A percentile compares a stretch with the other conserved stretches of the same genome.
Conservation (phyloP, 208 protist genomes). For the Acanthamoeba lenticulata region DNA sequence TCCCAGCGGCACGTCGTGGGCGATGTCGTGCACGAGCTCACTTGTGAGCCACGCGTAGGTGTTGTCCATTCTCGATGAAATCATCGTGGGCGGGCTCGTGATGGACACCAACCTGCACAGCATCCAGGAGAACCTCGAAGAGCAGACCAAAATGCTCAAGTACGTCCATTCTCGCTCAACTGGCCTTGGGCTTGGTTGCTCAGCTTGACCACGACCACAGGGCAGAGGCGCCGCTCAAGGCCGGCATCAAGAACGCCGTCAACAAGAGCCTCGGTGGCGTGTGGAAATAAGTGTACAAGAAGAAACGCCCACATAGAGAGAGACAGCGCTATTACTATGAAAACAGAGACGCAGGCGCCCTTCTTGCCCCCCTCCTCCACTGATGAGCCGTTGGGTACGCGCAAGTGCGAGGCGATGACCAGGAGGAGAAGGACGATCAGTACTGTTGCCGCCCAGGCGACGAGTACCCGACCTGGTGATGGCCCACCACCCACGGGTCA, state of each 20-base stretch:
- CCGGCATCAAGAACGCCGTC: neutral
- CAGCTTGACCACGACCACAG: neutral
- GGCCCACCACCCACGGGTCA: neutral
- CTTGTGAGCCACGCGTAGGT: constrained; percentile 93
- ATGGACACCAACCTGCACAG: constrained; percentile 95
- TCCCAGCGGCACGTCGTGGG: neutral
- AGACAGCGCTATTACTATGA: too few relatives aligned
- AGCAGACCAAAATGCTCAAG: neutral
- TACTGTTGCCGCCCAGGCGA: too few relatives aligned
- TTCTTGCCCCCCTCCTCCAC: too few relatives aligned
- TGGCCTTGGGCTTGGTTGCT: neutral
- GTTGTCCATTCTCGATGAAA: constrained; percentile 96
- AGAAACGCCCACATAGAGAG: too few relatives aligned
- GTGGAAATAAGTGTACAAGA: neutral
- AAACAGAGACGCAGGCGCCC: neutral
- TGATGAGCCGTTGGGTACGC: too few relatives aligned
- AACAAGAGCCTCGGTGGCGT: neutral
- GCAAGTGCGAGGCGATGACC: too few relatives aligned
- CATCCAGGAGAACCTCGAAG: constrained; percentile 64
- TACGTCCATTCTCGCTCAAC: neutral
- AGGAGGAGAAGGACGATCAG: too few relatives aligned
- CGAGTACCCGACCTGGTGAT: too few relatives aligned
- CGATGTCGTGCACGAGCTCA: too few relatives aligned
- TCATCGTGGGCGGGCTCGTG: constrained; percentile 98
- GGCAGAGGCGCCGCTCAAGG: neutral